phyloP scores from a whole-genome alignment of 2,329 filamentous ascomycete species.

The Cercospora sp. region DNA sequence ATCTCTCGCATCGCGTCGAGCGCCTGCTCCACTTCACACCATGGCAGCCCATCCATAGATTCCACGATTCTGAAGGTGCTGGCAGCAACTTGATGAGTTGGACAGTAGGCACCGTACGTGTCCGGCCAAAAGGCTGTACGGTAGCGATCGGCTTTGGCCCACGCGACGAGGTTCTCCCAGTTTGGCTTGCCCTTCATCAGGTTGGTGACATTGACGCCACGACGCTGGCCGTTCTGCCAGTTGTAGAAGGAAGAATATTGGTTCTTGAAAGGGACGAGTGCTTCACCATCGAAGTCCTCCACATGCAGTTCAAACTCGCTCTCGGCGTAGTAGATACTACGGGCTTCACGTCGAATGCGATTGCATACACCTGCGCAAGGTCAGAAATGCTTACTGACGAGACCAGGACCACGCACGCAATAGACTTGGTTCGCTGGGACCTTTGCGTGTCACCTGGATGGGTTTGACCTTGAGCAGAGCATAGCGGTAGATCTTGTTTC shows the following conservation, averaged over 20 bases:
- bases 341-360: constrained; percentile 5
- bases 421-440: constrained; percentile 16
- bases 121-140: constrained; percentile 1
- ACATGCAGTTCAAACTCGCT: constrained; percentile 12
- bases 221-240: not conserved
- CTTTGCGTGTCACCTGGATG: constrained; percentile 8
- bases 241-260: constrained; percentile 5
- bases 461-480: not conserved
- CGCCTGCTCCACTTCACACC: not conserved
- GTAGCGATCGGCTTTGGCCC: constrained; percentile 10
- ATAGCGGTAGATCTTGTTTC: constrained; percentile 19
- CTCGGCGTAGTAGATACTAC: constrained; percentile 18
- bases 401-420: not conserved
- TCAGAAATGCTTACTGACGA: not conserved
- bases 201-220: constrained; percentile 4
- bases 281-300: constrained; percentile 9
- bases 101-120: not conserved
- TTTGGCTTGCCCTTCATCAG: constrained; percentile 1
- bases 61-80: not conserved
- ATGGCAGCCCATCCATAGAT: not conserved
- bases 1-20: not conserved
- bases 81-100: not conserved
- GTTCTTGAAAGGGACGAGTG: constrained; percentile 4
- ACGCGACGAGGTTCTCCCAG: constrained; percentile 16
- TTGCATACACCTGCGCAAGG: constrained; percentile 12